These are phyloP conservation scores for Pythium sukuiense DNA, from an alignment of 352 stramenopile species.

Conservation along the genomic window DNA sequence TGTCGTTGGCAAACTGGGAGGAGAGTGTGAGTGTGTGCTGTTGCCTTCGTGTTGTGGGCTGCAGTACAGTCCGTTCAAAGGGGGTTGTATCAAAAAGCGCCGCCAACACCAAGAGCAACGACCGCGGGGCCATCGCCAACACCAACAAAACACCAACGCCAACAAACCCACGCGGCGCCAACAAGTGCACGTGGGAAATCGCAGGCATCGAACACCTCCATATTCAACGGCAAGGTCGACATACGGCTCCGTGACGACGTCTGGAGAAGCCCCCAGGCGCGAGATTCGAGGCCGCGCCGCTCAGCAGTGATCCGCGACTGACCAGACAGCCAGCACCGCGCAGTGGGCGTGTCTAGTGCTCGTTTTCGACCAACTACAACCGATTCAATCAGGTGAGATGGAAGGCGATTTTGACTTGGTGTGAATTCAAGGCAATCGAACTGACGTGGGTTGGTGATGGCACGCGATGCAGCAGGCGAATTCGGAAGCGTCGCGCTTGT, in stretches of 20 bases:
- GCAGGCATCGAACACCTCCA: neutral
- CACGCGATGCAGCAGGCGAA: conserved; percentile 3
- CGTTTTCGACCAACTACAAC: neutral
- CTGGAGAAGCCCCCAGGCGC: neutral
- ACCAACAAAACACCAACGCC: conserved; percentile 4
- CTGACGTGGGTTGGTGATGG: neutral
- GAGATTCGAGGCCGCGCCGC: neutral
- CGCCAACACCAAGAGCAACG: conserved; percentile 6
- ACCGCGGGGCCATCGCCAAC: neutral
- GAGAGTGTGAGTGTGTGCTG: neutral
- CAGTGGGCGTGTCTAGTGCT: conserved; percentile 9
- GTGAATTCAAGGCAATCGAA: neutral
- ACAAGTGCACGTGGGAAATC: neutral
- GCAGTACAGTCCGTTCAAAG: neutral
- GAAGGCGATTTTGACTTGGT: neutral
- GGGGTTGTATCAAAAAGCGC: neutral
- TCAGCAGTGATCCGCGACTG: neutral
- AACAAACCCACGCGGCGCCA: neutral
- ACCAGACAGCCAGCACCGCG: conserved; percentile 1
- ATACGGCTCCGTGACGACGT: neutral
- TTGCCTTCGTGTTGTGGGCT: neutral
- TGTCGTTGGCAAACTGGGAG: conserved; percentile 4
- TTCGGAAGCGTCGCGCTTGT: conserved; percentile 3
- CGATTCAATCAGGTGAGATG: neutral
- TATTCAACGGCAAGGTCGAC: neutral